These are phyloP conservation scores for Sextonia rubra DNA, from an alignment of 164 flowering plant genomes.

Conservation along the genomic window DNA sequence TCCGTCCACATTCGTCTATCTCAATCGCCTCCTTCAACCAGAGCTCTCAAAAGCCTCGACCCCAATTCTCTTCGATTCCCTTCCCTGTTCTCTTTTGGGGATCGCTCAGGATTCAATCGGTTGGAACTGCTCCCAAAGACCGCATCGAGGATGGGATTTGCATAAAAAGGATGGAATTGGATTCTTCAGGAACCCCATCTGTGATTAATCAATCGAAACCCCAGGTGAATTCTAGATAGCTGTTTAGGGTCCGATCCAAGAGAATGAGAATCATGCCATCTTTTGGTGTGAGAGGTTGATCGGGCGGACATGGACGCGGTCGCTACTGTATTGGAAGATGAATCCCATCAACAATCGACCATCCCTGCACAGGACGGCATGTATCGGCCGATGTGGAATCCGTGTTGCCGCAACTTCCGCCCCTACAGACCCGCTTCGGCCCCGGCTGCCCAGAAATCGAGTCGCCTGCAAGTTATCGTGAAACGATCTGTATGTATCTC, in stretches of 20 bases:
- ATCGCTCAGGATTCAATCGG: not conserved
- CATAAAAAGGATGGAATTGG: constrained; percentile 48
- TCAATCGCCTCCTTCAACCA: not conserved
- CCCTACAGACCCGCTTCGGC: constrained; percentile 30
- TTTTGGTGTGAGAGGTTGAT: constrained; percentile 10
- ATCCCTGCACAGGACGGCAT: no score
- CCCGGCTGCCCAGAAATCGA: constrained; percentile 26
- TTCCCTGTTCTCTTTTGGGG: not conserved
- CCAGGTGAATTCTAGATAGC: not conserved
- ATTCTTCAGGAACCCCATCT: constrained; percentile 39
- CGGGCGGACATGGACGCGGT: constrained; percentile 52
- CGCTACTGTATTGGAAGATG: constrained; percentile 26
- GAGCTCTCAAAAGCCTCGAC: not conserved
- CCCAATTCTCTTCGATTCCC: not conserved
- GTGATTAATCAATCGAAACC: no score
- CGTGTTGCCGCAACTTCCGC: constrained; percentile 41
- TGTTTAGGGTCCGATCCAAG: not conserved
- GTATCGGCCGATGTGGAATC: constrained; percentile 38
- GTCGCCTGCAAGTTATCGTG: constrained; percentile 43
- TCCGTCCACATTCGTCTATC: no score
- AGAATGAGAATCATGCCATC: no score
- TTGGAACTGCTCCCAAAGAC: not conserved
- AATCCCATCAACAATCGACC: constrained; percentile 7
- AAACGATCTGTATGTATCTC: constrained; percentile 48
- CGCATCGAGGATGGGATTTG: no score